Evolutionary conservation across 179 eudicot genomes (phyloP), one percentile per base, ranked within the genome.

Genomic region (Gypsophila paniculata): DNA sequence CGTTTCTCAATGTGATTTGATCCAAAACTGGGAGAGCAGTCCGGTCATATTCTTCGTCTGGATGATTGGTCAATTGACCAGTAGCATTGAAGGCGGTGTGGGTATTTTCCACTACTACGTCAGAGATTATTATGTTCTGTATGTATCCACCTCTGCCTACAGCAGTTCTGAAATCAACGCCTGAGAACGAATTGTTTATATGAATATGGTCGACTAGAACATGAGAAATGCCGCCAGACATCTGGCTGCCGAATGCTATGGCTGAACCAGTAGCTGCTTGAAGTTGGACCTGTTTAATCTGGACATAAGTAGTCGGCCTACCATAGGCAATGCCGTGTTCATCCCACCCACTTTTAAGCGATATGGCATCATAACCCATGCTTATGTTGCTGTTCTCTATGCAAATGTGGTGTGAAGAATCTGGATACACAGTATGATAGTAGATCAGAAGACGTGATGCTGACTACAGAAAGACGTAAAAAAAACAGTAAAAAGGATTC

Each of bases 281-380:
- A 44, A 91, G 89, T 26, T 73, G 51, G 67, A 81, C 86, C 46
- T 81, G 72, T 74, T 79, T 77, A 58, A 91, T 80, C 70, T 89
- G 93, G 38, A 91, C 82, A 26, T 74, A 66, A 57, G 86, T 58
- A 18, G 91, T 86, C 21, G 97, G 88, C 72, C 70, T 84, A 21
- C 69, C 78, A 44, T 87, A 88, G 17, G 84, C 63, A 53, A 91
- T 88, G 25, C 97, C 97, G 10, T 91, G 79, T 76, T 91, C 87
- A 49, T 91, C 97, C 96, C 97, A 91, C 15, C 97, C 97, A 22
- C 96, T 89, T 80, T 91, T 88, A 6, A 91, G 90, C 0, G 87
- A 75, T 65, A 91, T 79, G 13, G 93, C 88, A 64, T 89, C 97
- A 55, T 79, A 74, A 25, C 97, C 85, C 55, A 75, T 83, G 85